A percentile compares a stretch with the other conserved stretches of the same genome.
Evolutionary conservation across 2,329 filamentous ascomycete species (phyloP).

Genomic region (Colletotrichum falcatum): DNA sequence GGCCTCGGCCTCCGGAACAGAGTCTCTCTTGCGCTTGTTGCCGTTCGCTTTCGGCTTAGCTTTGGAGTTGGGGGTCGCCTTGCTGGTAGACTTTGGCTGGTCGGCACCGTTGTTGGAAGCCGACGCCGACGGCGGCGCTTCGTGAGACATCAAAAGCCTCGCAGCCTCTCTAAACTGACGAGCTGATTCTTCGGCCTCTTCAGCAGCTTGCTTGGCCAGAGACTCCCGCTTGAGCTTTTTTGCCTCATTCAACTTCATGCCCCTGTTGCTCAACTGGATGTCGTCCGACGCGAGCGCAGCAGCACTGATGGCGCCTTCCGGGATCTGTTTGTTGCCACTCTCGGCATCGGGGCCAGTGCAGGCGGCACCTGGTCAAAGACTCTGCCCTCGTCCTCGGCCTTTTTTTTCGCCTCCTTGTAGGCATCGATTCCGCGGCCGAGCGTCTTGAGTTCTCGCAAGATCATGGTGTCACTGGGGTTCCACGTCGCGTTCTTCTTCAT

Average conservation of each 20-base stretch:
- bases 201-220: conserved; percentile 69
- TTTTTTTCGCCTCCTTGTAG: conserved; percentile 70
- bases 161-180: conserved; percentile 64
- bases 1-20: conserved; percentile 46
- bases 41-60: conserved; percentile 46
- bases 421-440: conserved; percentile 76
- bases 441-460: conserved; percentile 79
- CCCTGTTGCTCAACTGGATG: conserved; percentile 74
- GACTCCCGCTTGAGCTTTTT: conserved; percentile 80
- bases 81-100: conserved; percentile 47
- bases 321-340: conserved; percentile 64
- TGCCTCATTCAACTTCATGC: conserved; percentile 83
- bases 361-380: conserved; percentile 65
- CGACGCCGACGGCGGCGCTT: conserved; percentile 42
- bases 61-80: conserved; percentile 45
- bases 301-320: conserved; percentile 70
- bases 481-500: conserved; percentile 95
- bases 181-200: conserved; percentile 70
- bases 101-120: conserved; percentile 46
- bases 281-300: conserved; percentile 70
- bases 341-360: conserved; percentile 59
- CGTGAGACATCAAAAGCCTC: conserved; percentile 56
- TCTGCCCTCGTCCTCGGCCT: conserved; percentile 74
- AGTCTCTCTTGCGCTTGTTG: conserved; percentile 63
- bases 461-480: conserved; percentile 88